phyloP scores from a whole-genome alignment of 2,329 filamentous ascomycete species.

The Elsinoe perseae region DNA sequence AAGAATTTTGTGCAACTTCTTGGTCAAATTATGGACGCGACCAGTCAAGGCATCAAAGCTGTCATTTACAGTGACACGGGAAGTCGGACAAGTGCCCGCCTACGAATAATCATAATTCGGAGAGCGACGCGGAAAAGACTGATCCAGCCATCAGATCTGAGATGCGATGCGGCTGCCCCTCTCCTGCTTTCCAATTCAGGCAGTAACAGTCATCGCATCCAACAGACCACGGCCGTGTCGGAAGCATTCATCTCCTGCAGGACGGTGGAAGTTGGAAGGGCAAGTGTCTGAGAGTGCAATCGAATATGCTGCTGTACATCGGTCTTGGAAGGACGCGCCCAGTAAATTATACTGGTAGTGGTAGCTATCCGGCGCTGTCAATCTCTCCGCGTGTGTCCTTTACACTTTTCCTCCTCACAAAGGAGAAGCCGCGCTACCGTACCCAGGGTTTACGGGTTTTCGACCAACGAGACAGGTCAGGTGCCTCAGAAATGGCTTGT shows the following conservation, averaged over 20 bases:
- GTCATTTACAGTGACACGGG: too few species aligned
- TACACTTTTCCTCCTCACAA: background rate
- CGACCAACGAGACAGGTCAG: background rate
- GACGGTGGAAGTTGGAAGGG: background rate
- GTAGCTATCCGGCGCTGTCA: background rate
- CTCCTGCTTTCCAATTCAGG: background rate
- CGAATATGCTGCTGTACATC: background rate
- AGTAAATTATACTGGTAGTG: background rate
- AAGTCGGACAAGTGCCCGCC: background rate
- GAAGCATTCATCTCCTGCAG: background rate
- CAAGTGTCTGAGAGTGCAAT: background rate
- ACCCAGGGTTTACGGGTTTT: background rate
- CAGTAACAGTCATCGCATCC: background rate
- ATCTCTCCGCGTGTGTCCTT: background rate
- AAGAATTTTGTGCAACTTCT: too few species aligned
- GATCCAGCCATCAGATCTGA: background rate
- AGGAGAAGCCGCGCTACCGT: background rate
- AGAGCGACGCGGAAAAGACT: background rate
- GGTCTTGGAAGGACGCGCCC: background rate
- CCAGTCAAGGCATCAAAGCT: too few species aligned
- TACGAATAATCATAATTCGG: background rate
- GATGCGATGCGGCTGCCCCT: background rate
- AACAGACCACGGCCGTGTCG: background rate
- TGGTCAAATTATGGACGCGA: too few species aligned
- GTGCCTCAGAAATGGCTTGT: constrained; percentile 2